These are phyloP conservation scores for Bipolaris cookei DNA, from an alignment of 2,329 filamentous ascomycete species.

Conservation along the genomic window DNA sequence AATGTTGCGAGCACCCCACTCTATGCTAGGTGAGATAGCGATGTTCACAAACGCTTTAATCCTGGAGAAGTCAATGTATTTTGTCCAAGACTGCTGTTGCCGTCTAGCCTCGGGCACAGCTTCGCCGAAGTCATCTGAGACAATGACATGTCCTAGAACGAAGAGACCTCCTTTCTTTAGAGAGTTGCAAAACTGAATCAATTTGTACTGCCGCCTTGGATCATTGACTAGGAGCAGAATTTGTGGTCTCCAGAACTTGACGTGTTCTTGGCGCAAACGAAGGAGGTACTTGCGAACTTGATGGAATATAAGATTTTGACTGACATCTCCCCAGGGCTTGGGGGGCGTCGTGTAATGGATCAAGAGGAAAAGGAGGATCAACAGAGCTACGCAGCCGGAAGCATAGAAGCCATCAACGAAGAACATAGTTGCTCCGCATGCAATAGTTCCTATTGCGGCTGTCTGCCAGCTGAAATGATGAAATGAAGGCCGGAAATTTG, in stretches of 20 bases:
- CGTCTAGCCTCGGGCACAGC: slow-evolving; percentile 81
- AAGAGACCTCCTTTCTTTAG: slow-evolving; percentile 87
- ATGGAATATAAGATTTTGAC: slow-evolving; percentile 85
- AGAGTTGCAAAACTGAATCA: slow-evolving; percentile 91
- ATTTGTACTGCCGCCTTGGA: slow-evolving; percentile 77
- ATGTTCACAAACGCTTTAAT: slow-evolving; percentile 92
- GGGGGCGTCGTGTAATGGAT: slow-evolving; percentile 87
- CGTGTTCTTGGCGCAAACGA: slow-evolving; percentile 83
- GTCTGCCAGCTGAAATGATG: slow-evolving; percentile 90
- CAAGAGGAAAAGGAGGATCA: slow-evolving; percentile 78
- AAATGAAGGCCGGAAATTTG: slow-evolving; percentile 87
- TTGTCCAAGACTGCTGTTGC: slow-evolving; percentile 83
- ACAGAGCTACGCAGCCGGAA: slow-evolving; percentile 72
- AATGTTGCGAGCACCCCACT: slow-evolving; percentile 84
- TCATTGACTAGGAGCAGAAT: slow-evolving; percentile 85
- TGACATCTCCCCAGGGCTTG: slow-evolving; percentile 89
- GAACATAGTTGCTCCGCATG: slow-evolving; percentile 83
- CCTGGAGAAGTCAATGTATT: slow-evolving; percentile 82
- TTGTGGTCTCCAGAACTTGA: slow-evolving; percentile 92
- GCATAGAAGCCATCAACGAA: slow-evolving; percentile 87
- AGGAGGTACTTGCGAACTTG: slow-evolving; percentile 88
- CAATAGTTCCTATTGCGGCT: slow-evolving; percentile 74
- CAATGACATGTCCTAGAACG: slow-evolving; percentile 85
- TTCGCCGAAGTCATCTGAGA: slow-evolving; percentile 78
- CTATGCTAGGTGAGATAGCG: slow-evolving; percentile 79